Evolutionary conservation across 2,329 filamentous ascomycete genomes (phyloP), one percentile per base, ranked within the genome.

Genomic region (Claviceps capensis): DNA sequence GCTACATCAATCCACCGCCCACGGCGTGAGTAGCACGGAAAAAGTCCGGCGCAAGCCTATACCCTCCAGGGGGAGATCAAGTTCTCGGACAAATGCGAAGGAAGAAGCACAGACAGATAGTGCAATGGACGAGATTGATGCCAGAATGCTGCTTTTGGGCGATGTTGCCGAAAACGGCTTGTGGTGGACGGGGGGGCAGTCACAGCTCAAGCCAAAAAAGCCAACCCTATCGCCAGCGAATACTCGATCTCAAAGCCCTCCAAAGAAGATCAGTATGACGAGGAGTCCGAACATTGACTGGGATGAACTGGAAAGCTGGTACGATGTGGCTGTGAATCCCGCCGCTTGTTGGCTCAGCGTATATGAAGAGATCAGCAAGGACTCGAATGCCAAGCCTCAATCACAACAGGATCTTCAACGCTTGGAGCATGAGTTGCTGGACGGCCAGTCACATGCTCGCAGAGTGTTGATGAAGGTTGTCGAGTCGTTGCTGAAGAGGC

Each of bases 121-220:
- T 22, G 41, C 54, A 36, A 50, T 59, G 17, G 60, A 59, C 51
- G 82, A 86, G 48, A 67, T 89, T 19, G 87, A 93, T 62, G 79
- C 84, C 1, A 93, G 89, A 61, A 77, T 85, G 5, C 69, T 91
- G 19, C 71, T 89, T 6, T 65, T 90, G 2, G 86, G 86, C 2
- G 80, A 90, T 60, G 75, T 90, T 57, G 85, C 83, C 1, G 87
- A 93, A 62, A 93, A 93, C 61, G 86, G 85, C 2, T 79, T 78
- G 7, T 91, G 86, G 87, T 91, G 86, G 86, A 82, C 83, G 47
- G 85, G 83, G 1, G 75, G 75, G 6, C 53, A 45, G 34, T 38
- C 42, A 14, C 53, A 52, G 11, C 45, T 50, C 11, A 5, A 40
- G 16, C n/a, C 53, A 1, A 48, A 43, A 16, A 52, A 42, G 37